Conservation (phyloP, 176 grass and related monocot genomes). For the Olyra latifolia region DNA sequence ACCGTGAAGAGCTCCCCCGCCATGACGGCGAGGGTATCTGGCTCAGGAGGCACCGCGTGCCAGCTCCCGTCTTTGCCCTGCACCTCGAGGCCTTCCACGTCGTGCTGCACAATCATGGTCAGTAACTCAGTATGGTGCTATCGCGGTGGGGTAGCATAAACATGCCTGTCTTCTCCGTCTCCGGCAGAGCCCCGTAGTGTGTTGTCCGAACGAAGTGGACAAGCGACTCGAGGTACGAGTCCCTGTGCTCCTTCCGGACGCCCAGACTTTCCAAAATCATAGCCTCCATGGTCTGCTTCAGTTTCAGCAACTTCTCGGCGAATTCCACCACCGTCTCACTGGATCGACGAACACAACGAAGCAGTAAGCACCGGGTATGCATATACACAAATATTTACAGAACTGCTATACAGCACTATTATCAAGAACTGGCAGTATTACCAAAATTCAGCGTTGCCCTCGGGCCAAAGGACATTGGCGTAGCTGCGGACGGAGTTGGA, state of each 20-base stretch:
- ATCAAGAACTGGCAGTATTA: too few relatives aligned
- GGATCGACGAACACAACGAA: too few relatives aligned
- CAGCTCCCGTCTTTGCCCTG: slow-evolving; percentile 25
- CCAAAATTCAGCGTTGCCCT: slow-evolving; percentile 52
- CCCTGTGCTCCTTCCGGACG: background rate
- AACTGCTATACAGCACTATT: too few relatives aligned
- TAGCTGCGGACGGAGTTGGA: background rate
- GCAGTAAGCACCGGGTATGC: too few relatives aligned
- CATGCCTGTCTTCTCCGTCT: background rate
- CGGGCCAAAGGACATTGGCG: slow-evolving; percentile 36
- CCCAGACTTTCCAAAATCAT: slow-evolving; percentile 35
- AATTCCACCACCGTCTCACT: slow-evolving; percentile 19
- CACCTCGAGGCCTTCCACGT: slow-evolving; percentile 47
- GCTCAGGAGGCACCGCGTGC: slow-evolving; percentile 4
- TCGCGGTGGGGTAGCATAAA: slow-evolving; percentile 10
- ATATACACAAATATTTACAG: too few relatives aligned
- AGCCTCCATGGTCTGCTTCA: slow-evolving; percentile 30
- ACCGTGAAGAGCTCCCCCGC: too few relatives aligned
- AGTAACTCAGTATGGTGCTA: background rate
- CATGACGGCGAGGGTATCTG: background rate
- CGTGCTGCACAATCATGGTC: slow-evolving; percentile 34
- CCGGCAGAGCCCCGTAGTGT: slow-evolving; percentile 12
- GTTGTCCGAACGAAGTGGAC: background rate
- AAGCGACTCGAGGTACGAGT: background rate
- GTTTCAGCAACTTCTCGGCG: slow-evolving; percentile 15